These are phyloP conservation scores for Magnolia changhungtana DNA, from an alignment of 164 flowering plant genomes.

Conservation along the genomic window DNA sequence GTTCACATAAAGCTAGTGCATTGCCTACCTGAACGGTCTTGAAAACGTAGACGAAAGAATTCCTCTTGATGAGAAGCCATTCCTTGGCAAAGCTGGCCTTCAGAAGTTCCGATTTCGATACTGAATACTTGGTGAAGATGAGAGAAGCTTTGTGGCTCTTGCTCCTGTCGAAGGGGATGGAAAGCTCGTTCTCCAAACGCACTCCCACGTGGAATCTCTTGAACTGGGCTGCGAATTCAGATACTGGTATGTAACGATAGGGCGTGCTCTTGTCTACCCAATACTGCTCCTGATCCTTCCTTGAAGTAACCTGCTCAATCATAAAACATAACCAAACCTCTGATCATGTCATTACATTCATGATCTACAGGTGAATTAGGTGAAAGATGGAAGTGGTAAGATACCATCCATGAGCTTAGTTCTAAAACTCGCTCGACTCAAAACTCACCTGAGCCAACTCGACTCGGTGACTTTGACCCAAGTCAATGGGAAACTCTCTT, in stretches of 20 bases:
- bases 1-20: not conserved
- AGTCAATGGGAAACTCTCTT: no score
- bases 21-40: slow-evolving; percentile 46
- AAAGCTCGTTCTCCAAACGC: slow-evolving; percentile 59
- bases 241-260: slow-evolving; percentile 65
- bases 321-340: not conserved
- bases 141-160: slow-evolving; percentile 74
- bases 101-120: slow-evolving; percentile 62
- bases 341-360: no score
- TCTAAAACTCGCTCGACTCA: no score
- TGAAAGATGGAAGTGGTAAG: no score
- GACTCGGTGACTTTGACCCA: no score
- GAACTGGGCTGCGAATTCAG: slow-evolving; percentile 66
- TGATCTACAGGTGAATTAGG: no score
- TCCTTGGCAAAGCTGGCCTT: slow-evolving; percentile 75
- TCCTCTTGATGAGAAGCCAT: slow-evolving; percentile 71
- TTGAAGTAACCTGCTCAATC: slow-evolving; percentile 70
- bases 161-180: slow-evolving; percentile 56
- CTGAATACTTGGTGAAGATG: slow-evolving; percentile 52
- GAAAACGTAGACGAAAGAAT: slow-evolving; percentile 79
- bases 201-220: slow-evolving; percentile 76
- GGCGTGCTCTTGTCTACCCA: slow-evolving; percentile 70
- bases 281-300: slow-evolving; percentile 90
- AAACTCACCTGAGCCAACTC: no score
- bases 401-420: no score